Conservation (phyloP, 108 stramenopile species). For the Schizochytrium sp. region DNA sequence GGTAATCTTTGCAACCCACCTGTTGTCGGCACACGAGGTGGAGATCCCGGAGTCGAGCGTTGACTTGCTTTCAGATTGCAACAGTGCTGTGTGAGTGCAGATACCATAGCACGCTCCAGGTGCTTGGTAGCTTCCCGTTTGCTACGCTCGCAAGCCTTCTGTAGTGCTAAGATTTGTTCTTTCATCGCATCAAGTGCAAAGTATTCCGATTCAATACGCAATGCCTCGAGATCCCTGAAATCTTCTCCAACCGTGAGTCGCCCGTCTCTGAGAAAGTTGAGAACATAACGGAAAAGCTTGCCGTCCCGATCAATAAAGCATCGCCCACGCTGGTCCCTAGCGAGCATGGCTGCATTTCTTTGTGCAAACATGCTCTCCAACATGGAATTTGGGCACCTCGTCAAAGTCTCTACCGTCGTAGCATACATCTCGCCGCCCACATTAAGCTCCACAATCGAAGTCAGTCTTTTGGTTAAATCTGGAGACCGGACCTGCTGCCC, state of each 20-base stretch:
- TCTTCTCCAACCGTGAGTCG: neutral
- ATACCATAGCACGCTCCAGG: neutral
- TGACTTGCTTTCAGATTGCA: neutral
- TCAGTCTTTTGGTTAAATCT: too few species aligned
- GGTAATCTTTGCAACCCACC: too few species aligned
- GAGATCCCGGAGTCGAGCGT: too few species aligned
- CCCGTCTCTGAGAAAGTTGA: conserved; percentile 47
- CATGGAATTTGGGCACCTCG: conserved; percentile 1
- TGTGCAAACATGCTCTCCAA: conserved; percentile 22
- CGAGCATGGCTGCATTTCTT: conserved; percentile 32
- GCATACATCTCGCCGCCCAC: conserved; percentile 46
- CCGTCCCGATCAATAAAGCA: conserved; percentile 52
- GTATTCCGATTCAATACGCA: conserved; percentile 22
- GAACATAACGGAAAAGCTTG: conserved; percentile 46
- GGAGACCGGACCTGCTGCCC: too few species aligned
- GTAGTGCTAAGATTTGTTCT: neutral
- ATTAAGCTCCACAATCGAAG: conserved; percentile 38
- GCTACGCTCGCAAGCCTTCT: neutral
- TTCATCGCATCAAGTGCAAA: conserved; percentile 40
- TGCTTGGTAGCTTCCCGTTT: neutral
- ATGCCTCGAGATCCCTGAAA: neutral
- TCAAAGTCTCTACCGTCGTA: conserved; percentile 11
- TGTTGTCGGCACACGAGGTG: too few species aligned
- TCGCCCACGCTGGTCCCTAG: neutral
- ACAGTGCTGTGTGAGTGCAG: neutral